Evolutionary conservation across 2,329 filamentous ascomycete species (phyloP).

Genomic region (Fusarium burgessii): DNA sequence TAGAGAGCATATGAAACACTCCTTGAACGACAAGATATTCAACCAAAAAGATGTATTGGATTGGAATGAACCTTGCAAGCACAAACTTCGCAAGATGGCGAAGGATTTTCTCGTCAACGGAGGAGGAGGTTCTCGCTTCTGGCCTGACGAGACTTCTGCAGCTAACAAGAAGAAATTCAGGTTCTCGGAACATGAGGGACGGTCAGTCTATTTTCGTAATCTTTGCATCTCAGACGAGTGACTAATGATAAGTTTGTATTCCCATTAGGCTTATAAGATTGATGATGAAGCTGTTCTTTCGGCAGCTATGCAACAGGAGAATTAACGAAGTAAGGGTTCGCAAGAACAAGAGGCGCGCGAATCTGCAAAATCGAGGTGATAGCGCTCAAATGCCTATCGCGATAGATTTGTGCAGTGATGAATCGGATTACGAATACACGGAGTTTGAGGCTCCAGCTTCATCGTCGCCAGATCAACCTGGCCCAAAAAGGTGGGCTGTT

Average conservation of each 20-base stretch:
- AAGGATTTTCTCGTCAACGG: slow-evolving; percentile 2
- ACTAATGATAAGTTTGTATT: background rate
- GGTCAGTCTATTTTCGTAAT: background rate
- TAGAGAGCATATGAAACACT: background rate
- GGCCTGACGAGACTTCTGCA: slow-evolving; percentile 12
- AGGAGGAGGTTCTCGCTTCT: background rate
- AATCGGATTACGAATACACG: background rate
- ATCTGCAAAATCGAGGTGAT: background rate
- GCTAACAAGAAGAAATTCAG: slow-evolving; percentile 1
- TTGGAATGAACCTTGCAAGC: background rate
- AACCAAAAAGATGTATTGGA: background rate
- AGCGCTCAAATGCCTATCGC: background rate
- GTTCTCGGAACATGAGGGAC: background rate
- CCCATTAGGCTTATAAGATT: background rate
- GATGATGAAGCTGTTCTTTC: slow-evolving; percentile 7
- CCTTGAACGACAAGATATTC: background rate
- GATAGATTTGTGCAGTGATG: background rate
- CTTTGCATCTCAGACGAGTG: background rate
- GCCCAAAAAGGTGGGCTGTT: background rate
- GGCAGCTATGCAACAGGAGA: slow-evolving; percentile 1
- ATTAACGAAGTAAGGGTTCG: background rate
- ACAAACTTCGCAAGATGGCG: background rate
- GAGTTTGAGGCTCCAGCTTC: background rate
- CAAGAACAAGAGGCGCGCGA: background rate
- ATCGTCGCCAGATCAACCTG: background rate